Evolutionary conservation across 768 basidiomycete genomes (phyloP), one percentile per base, ranked within the genome.

Genomic region (Lentinula aciculospora): DNA sequence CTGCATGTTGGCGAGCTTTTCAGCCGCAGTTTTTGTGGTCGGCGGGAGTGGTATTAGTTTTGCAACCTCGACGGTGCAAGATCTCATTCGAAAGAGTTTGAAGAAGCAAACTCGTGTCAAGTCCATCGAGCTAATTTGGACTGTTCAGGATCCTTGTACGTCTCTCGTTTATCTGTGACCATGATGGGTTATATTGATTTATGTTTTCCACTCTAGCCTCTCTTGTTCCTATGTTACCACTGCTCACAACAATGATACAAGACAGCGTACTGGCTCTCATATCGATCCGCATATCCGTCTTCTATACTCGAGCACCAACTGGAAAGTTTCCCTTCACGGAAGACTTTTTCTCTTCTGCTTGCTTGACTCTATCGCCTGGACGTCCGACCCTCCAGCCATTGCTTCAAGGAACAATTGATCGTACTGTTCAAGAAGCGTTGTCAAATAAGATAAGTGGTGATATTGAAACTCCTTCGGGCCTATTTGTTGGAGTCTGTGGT

Each of bases 31-130:
- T 42, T 72, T 86, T 58, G 62, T 85, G n/a, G 76, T 72, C 5
- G 85, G 82, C 4, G 85, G 85, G 3, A 79, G 77, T 36, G 85
- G 85, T 2, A 80, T 86, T 67, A 78, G 83, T 4, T 82, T 80
- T 59, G 73, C 74, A 1, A 67, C 83, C 23, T 69, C 76, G 10
- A 66, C 73, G 6, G 72, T 79, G 15, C 74, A 82, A 45, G 81
- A 83, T 39, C 70, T 85, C 3, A 70, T 83, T 37, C 62, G 67
- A 55, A 63, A 69, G 58, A 68, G 66, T 36, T 47, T 67, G 1
- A 61, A 62, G 7, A 73, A 74, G 1, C 62, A 65, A 3, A 74
- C 75, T 37, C 71, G 75, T 49, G 67, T 74, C 10, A 71, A 73
- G 50, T 59, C 73, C 21, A 72, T 84, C 57, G 77, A 82, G 39